phyloP scores from a whole-genome alignment of 805 yeast genomes.

The Clavispora vitiphila region DNA sequence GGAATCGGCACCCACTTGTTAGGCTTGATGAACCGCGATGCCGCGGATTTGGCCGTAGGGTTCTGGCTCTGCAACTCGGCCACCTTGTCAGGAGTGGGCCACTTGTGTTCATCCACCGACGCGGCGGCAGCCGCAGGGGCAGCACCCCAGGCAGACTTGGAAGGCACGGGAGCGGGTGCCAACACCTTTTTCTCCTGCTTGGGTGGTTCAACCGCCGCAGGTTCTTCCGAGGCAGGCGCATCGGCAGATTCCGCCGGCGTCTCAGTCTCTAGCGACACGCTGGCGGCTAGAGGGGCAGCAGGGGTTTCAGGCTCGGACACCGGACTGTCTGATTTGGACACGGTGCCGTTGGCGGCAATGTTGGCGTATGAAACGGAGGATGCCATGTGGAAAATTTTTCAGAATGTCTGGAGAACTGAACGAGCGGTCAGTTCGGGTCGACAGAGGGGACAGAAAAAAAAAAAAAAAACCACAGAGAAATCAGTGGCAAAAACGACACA shows the following conservation, averaged over 20 bases:
- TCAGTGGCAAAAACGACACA: too few relatives aligned
- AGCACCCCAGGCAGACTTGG: slow-evolving; percentile 39
- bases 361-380: slow-evolving; percentile 36
- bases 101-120: slow-evolving; percentile 36
- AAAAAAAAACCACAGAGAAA: too few relatives aligned
- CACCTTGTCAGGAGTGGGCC: slow-evolving; percentile 40
- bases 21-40: slow-evolving; percentile 35
- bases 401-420: background rate
- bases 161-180: slow-evolving; percentile 45
- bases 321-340: slow-evolving; percentile 5
- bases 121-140: slow-evolving; percentile 14
- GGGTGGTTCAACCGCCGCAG: slow-evolving; percentile 1
- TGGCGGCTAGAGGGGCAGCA: slow-evolving; percentile 4
- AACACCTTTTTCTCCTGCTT: slow-evolving; percentile 28
- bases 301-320: slow-evolving; percentile 8
- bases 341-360: slow-evolving; percentile 34
- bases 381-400: background rate
- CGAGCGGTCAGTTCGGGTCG: too few relatives aligned
- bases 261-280: slow-evolving; percentile 1
- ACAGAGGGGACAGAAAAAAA: too few relatives aligned
- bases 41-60: slow-evolving; percentile 6
- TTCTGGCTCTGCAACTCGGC: slow-evolving; percentile 13
- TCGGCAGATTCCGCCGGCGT: slow-evolving; percentile 5
- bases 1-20: slow-evolving; percentile 43
- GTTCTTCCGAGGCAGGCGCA: slow-evolving; percentile 1